Base-by-base conservation (phyloP, 257 asterid genomes). In the Avicennia marina region DNA sequence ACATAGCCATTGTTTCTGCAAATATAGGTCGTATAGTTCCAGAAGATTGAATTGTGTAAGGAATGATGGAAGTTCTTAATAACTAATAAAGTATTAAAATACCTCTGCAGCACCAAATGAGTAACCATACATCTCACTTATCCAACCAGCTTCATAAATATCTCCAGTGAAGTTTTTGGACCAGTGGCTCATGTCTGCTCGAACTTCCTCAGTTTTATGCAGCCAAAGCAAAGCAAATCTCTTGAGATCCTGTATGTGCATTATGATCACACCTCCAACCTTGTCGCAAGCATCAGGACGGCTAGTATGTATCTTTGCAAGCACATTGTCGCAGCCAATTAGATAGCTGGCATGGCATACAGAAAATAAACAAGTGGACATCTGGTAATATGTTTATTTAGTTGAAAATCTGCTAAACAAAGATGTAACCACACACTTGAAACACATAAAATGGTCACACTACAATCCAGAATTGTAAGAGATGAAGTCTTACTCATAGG, bases 91-190 rank as follows among this genome's bases (percentile, higher is more conserved):
- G 22, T 24, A 25, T 1, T 15, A 21, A 63, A 58, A 47, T 81
- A 93, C 97, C 99, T 93, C 99, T 17, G 99, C 89, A 33, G 97
- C 99, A 69, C 86, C 99, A 57, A 93, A 93, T 40, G 96, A 82
- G 85, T 93, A 93, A 53, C 99, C 99, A 67, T 93, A 93, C 99
- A 93, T 93, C 81, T 93, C 96, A 59, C 97, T 93, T 47, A 93
- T 93, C 99, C 97, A 93, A 59, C 97, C 99, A 45, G 97, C 70
- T 75, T 93, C 97, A 27, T 93, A 93, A 43, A 89, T 66, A 65
- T 93, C 99, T 34, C 99, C 99, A 0, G 97, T 93, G 17, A 89
- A 66, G 72, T 84, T 73, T 71, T 71, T 84, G 34, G 99, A 76
- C 94, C 95, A 93, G 60, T 84, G 99, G 70, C 82, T 79, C 72